Evolutionary conservation across 306 rosid species (phyloP).

Genomic region (Glycine latifolia): DNA sequence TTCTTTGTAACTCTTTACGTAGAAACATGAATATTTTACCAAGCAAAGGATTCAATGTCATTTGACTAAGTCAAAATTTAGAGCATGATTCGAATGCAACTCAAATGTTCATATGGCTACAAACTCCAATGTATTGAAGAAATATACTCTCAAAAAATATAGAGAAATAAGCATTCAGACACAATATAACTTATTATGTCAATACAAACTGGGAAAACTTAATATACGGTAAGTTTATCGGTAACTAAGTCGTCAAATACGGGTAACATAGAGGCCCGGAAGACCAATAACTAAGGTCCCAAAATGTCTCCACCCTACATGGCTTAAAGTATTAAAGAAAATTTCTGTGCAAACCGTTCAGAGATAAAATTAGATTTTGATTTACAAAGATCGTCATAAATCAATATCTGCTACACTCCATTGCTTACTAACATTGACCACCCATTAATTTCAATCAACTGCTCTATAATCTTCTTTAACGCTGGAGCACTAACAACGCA

Average conservation of each 20-base stretch:
- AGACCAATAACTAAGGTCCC: not conserved
- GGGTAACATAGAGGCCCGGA: not conserved
- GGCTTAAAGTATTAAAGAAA: not conserved
- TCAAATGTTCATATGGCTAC: too few relatives aligned
- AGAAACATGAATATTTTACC: too few relatives aligned
- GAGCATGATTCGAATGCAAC: too few relatives aligned
- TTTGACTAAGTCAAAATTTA: too few relatives aligned
- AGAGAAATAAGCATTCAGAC: not conserved
- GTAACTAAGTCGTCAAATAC: not conserved
- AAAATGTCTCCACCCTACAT: not conserved
- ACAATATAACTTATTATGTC: too few relatives aligned
- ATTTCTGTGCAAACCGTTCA: slow-evolving; percentile 4
- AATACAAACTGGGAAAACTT: not conserved
- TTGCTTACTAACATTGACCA: slow-evolving; percentile 52
- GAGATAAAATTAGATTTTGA: slow-evolving; percentile 33
- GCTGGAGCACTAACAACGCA: slow-evolving; percentile 78
- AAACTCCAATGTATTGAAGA: not conserved
- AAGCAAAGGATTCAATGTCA: too few relatives aligned
- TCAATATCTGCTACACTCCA: slow-evolving; percentile 50
- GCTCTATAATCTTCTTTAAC: slow-evolving; percentile 73
- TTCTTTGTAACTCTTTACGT: too few relatives aligned
- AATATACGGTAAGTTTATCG: not conserved
- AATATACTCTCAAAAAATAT: not conserved
- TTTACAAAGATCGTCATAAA: slow-evolving; percentile 11
- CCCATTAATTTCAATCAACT: slow-evolving; percentile 63